Evolutionary conservation across 495 filamentous ascomycete genomes (phyloP).

Genomic region (Penicillium cosmopolitanum): DNA sequence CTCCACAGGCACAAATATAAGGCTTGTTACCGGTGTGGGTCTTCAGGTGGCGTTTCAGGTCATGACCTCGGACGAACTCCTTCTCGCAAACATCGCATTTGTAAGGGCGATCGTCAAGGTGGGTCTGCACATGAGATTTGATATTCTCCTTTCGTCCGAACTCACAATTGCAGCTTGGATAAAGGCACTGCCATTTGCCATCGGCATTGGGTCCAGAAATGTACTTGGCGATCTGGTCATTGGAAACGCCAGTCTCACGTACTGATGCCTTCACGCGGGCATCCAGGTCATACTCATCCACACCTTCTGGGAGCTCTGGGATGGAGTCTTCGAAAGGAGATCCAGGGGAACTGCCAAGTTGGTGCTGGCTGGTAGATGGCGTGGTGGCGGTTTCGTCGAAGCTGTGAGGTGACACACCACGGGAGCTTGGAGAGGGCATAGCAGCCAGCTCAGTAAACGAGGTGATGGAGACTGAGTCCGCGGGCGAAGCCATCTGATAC

Average conservation of each 20-base stretch:
- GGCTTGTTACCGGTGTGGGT: constrained; percentile 95
- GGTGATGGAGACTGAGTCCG: constrained; percentile 50
- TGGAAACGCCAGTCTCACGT: constrained; percentile 76
- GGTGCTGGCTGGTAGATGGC: constrained; percentile 25
- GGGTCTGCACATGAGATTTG: constrained; percentile 95
- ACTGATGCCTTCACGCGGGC: constrained; percentile 54
- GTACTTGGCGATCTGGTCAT: constrained; percentile 82
- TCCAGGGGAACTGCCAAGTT: constrained; percentile 11
- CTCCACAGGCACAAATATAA: constrained; percentile 87
- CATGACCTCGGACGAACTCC: constrained; percentile 94
- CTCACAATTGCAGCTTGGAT: constrained; percentile 75
- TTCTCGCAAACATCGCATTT: constrained; percentile 87
- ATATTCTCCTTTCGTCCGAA: constrained; percentile 97
- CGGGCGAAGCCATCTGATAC: constrained; percentile 53
- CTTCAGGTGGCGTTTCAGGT: constrained; percentile 94
- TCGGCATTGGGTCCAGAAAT: constrained; percentile 80
- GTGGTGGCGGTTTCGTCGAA: constrained; percentile 34
- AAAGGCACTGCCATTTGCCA: constrained; percentile 83
- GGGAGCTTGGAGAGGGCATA: constrained; percentile 44
- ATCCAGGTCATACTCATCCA: constrained; percentile 52
- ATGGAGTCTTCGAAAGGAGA: constrained; percentile 38
- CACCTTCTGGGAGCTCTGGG: constrained; percentile 41
- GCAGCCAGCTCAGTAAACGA: constrained; percentile 51
- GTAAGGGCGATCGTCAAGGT: constrained; percentile 93
- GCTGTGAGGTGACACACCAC: constrained; percentile 30